Evolutionary conservation across 495 filamentous ascomycete genomes (phyloP).

Genomic region (Oleoguttula mirabilis): DNA sequence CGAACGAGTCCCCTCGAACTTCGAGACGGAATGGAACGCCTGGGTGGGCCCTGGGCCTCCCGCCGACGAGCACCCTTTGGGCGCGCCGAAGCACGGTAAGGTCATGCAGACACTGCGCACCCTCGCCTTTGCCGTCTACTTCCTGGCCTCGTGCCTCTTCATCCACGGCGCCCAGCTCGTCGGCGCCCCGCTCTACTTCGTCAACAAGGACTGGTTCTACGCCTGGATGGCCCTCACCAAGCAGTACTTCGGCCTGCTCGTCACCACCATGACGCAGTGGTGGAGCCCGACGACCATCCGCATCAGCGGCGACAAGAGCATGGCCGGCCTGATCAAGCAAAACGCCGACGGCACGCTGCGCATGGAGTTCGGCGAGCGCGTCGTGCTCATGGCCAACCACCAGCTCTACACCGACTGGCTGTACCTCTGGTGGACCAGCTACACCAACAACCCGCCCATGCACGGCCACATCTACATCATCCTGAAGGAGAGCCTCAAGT

Average conservation of each 20-base stretch:
- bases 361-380: slow-evolving; percentile 60
- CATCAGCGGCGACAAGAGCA: slow-evolving; percentile 63
- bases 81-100: slow-evolving; percentile 11
- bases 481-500: slow-evolving; percentile 69
- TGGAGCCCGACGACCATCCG: slow-evolving; percentile 66
- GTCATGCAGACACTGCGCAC: slow-evolving; percentile 10
- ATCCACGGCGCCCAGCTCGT: slow-evolving; percentile 54
- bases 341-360: slow-evolving; percentile 51
- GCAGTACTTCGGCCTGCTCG: slow-evolving; percentile 58
- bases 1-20: slow-evolving; percentile 5
- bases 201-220: slow-evolving; percentile 59
- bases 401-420: slow-evolving; percentile 84
- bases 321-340: slow-evolving; percentile 54
- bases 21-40: slow-evolving; percentile 14
- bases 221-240: slow-evolving; percentile 70
- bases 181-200: slow-evolving; percentile 56
- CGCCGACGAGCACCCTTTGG: slow-evolving; percentile 10
- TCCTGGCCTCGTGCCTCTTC: slow-evolving; percentile 16
- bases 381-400: slow-evolving; percentile 75
- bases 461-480: slow-evolving; percentile 82
- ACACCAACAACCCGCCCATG: slow-evolving; percentile 48
- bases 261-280: slow-evolving; percentile 68
- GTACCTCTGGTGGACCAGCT: slow-evolving; percentile 80
- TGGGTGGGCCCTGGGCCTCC: slow-evolving; percentile 4
- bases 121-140: slow-evolving; percentile 17